Evolutionary conservation across 2,329 filamentous ascomycete species (phyloP), one percentile per base, ranked within the genome.

Genomic region (Colletotrichum euphorbiae): DNA sequence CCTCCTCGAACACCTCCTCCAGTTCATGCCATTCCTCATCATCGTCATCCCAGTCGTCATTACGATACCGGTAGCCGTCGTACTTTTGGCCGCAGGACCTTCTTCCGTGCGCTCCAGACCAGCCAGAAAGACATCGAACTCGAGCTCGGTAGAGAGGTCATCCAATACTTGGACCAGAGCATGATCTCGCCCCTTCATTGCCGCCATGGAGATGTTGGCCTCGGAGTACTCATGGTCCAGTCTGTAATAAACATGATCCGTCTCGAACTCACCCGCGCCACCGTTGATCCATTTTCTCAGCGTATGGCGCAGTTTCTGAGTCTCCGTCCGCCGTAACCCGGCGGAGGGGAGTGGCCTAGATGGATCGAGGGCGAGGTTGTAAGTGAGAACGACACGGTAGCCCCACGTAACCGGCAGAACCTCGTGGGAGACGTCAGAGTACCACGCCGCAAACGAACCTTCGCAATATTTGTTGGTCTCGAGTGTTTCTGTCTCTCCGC

Each of bases 391-490:
- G 62, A 83, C 79, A 3, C 84, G 82, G 71, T 83, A 81, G 3
- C 86, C 85, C 0, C 79, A 80, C 0, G 70, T 78, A 2, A 88
- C 78, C 1, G 81, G 80, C 15, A 80, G 75, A n/a, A 86, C 77
- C 72, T 88, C 81, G 70, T 87, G 83, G 1, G 76, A 77, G 0
- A 87, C 84, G 62, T 88, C 84, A 0, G 83, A 82, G 72, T 85
- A 88, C 86, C 80, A 81, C 36, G 66, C 76, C 6, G 72, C 69
- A 28, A 71, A 72, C 0, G 75, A 75, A 60, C 75, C 69, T 0
- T 62, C 48, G 9, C 15, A 15, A 5, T 19, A 36, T 4, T 70
- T 40, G 0, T 75, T 77, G 0, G 80, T 80, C 9, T 73, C 63
- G 58, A 81, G 78, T 3, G 70, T 69, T 42, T 76, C 73, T 4